Percentiles rank a stretch among this genome's conserved stretches.
Evolutionary conservation across 345 rosid species (phyloP).

Genomic region (Raphanus sativus): DNA sequence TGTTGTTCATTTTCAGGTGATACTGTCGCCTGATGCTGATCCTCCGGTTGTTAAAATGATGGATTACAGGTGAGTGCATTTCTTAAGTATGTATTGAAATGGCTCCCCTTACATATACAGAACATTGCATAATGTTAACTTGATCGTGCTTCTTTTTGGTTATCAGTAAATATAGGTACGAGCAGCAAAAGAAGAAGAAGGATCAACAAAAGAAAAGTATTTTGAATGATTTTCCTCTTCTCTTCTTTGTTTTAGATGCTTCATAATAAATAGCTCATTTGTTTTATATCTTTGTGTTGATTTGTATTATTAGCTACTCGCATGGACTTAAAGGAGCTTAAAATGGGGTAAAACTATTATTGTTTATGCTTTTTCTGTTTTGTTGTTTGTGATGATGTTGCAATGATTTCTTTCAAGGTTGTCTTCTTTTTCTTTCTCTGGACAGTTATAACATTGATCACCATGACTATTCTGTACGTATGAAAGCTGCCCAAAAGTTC

Average conservation of each 20-base stretch:
- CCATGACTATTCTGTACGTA: slow-evolving; percentile 85
- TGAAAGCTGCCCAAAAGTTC: slow-evolving; percentile 83
- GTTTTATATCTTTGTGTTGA: slow-evolving; percentile 18
- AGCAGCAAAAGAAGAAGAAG: slow-evolving; percentile 79
- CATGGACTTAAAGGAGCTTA: slow-evolving; percentile 82
- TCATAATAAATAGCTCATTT: neutral
- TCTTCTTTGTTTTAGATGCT: slow-evolving; percentile 26
- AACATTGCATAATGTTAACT: neutral
- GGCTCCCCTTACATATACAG: neutral
- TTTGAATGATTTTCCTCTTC: slow-evolving; percentile 22
- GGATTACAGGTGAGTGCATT: slow-evolving; percentile 64
- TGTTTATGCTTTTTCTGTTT: too few relatives aligned
- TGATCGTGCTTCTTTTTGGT: neutral
- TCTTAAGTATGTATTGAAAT: neutral
- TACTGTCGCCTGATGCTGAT: slow-evolving; percentile 87
- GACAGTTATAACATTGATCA: slow-evolving; percentile 88
- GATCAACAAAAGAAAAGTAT: slow-evolving; percentile 87
- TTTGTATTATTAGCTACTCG: slow-evolving; percentile 55
- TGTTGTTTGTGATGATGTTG: too few relatives aligned
- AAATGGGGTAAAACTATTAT: slow-evolving; percentile 83
- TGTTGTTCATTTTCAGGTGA: slow-evolving; percentile 55
- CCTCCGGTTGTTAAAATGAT: slow-evolving; percentile 92
- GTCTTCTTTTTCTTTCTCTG: neutral
- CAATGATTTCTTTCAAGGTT: neutral
- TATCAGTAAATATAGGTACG: slow-evolving; percentile 77